Base-by-base conservation (phyloP, 495 filamentous ascomycete genomes). In the Cercophora samala region DNA sequence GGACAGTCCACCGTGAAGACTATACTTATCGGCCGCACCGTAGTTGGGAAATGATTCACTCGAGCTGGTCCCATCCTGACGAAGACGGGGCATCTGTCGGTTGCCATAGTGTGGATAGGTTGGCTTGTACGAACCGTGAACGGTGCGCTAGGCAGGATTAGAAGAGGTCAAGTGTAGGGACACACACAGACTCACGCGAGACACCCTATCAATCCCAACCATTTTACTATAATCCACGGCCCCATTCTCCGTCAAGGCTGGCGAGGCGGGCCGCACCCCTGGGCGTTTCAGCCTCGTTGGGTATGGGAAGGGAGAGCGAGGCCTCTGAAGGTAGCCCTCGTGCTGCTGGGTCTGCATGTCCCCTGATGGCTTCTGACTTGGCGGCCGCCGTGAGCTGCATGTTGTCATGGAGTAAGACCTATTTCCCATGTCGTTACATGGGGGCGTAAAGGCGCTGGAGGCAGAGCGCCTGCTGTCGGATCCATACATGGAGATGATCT, bases 261-360 rank as follows among this genome's bases (percentile, higher is more conserved):
- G 89, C 4, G 88, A 91, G 6, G 83, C 80, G 17, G 88, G 86
- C 23, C 87, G 84, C 66, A 89, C 85, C 17, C 86, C 86, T 9
- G 87, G 87, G 21, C 88, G 85, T 74, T 84, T 88, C 23, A 89
- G 78, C 29, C 87, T 82, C n/a, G 86, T 83, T 8, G 87, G 87
- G 69, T 90, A 90, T 11, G 82, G 81, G 72, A 87, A 88, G 0
- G 87, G 88, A 22, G 86, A 88, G 24, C 85, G 81, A 51, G 87
- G 87, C 13, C 87, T 80, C 66, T 83, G 82, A 53, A 82, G 72
- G 63, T 71, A 67, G 6, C 69, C 71, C 42, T 70, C 71, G 55
- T 74, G 77, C 1, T 70, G 68, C 21, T 80, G 76, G 66, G 75
- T 80, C 59, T 85, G 79, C 53, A 87, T 69, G 53, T 83, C 87